Conservation (phyloP, 257 asterid species). For the Fraxinus cuspidata region DNA sequence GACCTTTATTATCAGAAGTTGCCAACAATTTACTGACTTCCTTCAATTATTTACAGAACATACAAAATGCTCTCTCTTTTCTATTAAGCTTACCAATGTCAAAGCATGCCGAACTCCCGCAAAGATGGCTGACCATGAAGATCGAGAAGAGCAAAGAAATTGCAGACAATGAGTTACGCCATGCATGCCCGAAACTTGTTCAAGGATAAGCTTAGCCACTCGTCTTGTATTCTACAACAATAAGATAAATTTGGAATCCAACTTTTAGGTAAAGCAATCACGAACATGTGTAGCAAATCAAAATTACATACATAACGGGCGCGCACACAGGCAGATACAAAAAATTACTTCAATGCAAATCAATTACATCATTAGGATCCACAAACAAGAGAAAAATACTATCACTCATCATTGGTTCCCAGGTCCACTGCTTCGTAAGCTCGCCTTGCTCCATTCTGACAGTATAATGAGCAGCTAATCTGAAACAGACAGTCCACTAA, state of each 20-base stretch:
- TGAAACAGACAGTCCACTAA: constrained; percentile 42
- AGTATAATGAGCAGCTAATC: constrained; percentile 70
- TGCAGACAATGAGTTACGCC: constrained; percentile 81
- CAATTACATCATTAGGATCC: constrained; percentile 90
- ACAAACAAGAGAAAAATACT: constrained; percentile 86
- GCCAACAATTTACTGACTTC: not conserved
- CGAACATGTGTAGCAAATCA: constrained; percentile 2
- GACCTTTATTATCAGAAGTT: constrained; percentile 27
- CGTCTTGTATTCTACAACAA: constrained; percentile 80
- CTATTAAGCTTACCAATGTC: constrained; percentile 63
- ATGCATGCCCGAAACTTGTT: constrained; percentile 72
- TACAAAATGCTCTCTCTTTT: constrained; percentile 13
- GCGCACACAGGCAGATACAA: constrained; percentile 12
- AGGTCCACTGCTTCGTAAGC: constrained; percentile 79
- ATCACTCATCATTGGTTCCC: constrained; percentile 93
- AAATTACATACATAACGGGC: not conserved
- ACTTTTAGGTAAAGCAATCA: constrained; percentile 21
- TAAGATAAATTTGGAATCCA: constrained; percentile 29
- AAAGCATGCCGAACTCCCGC: constrained; percentile 83
- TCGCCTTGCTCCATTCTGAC: constrained; percentile 74
- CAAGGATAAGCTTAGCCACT: constrained; percentile 75
- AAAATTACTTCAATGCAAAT: constrained; percentile 18
- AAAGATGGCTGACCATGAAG: constrained; percentile 66
- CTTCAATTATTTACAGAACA: constrained; percentile 14
- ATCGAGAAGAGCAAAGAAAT: constrained; percentile 75